Evolutionary conservation across 257 asterid genomes (phyloP), one percentile per base, ranked within the genome.

Genomic region (Paraleonurus japonicus): DNA sequence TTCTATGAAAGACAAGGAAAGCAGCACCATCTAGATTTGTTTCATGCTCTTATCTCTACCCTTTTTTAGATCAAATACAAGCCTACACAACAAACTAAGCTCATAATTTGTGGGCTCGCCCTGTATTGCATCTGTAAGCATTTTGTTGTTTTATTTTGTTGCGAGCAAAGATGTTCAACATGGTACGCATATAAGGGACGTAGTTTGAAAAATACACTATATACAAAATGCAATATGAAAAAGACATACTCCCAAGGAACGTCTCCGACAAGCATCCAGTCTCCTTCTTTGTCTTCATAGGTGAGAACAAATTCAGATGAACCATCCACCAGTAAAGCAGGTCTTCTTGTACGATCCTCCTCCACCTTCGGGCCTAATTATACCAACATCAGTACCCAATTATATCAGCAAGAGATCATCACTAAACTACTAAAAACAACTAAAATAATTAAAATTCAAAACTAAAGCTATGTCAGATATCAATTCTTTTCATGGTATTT

Each of bases 231-330:
- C 26, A 33, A 39, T 15, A 28, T n/a, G 4, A 19, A 51, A 62
- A 70, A 73, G 39, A 77, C 96, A 23, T 92, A 92, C 97, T 85
- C 92, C 95, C 96, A 92, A 50, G 97, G 97, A 76, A 89, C 96
- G 63, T 92, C 96, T 73, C 96, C 97, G 61, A 89, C 96, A 57
- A 92, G 95, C 97, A 92, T 89, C 97, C 96, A 87, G 26, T 92
- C 98, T 64, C 95, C 95, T 0, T 92, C 98, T 81, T 82, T 92
- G 81, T 92, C 98, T 75, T 89, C 98, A 74, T 92, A 89, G 57
- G 98, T 92, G 69, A 89, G 92, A 75, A 88, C 92, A 73, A 81
- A 92, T 27, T 83, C 92, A 39, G 93, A 83, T 3, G 84, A 82
- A 80, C 85, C 95, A 77, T 86, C 91, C 76, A 92, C 65, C 76